Evolutionary conservation across 345 rosid genomes (phyloP), one percentile per base, ranked within the genome.

Genomic region (Boechera stricta): DNA sequence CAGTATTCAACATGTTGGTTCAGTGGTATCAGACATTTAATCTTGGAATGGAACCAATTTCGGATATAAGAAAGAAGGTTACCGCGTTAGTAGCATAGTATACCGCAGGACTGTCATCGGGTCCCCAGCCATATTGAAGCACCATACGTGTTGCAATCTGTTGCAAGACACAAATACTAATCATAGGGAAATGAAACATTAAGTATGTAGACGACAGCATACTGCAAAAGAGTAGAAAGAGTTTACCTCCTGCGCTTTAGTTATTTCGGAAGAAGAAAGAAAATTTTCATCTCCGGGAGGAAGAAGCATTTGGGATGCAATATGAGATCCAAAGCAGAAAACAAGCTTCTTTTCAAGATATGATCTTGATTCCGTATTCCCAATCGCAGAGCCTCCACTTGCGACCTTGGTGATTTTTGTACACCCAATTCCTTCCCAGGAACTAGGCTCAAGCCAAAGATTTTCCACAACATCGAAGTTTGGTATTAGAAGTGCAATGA

Each of bases 381-480:
- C 91, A 80, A 79, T 83, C 68, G 81, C 79, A 21, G 90, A 89
- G 47, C 90, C 97, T 80, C 88, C 94, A 42, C 74, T 85, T 79
- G 74, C 81, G 68, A 87, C 86, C 85, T 88, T 90, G 24, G 90
- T 87, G 76, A 93, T 88, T 82, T 93, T 93, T 55, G 98, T 90
- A 64, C 97, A 93, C 71, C 97, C 98, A 78, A 93, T 90, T 81
- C 98, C 98, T 92, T 91, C 90, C 98, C 98, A 91, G 28, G 96
- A 87, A 81, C 74, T 82, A 36, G 98, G 97, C 79, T 94, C 97
- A 83, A 94, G 87, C 98, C 98, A 94, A 63, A 94, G 71, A 78
- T 86, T 87, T 73, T 94, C 96, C 26, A 94, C 97, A 32, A 81
- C 79, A 77, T 90, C 98, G 29, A 87, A 94, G 76, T 90, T 94